Base-by-base conservation (phyloP, 2,329 filamentous ascomycete genomes). In the Plectosphaerella plurivora region DNA sequence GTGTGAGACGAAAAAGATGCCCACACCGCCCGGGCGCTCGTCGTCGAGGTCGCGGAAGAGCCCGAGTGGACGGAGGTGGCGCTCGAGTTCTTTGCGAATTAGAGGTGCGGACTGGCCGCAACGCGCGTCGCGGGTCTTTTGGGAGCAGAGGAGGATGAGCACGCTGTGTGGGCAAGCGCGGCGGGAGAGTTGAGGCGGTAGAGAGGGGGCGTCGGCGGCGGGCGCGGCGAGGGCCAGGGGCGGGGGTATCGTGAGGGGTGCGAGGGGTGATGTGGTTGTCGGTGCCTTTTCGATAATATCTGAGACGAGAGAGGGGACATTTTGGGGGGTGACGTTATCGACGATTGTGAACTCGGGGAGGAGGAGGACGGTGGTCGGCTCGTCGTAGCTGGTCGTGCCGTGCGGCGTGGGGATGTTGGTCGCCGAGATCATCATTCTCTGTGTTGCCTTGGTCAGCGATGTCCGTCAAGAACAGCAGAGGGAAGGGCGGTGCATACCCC, bases 1-100 rank as follows among this genome's bases (percentile, higher is more conserved):
- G 65, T 99, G 94, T 60, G 86, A 93, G 65, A 97, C 95, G 66
- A 97, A 97, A 73, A 96, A 96, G 58, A 99, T 89, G 1, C 91
- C 93, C 6, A 97, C 93, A 12, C 94, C 94, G 11, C 93, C 93
- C 0, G 92, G 91, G 53, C 94, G 76, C 68, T 91, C 86, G 67
- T 99, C 94, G 65, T 95, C 84, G 46, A 94, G 73, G 65, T 97
- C 93, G 28, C 94, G 85, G 68, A 88, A 92, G 18, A 99, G 73
- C 0, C 91, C 92, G 12, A 96, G 75, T 1, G 89, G 88, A 0
- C 91, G 86, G 36, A 97, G 78, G 66, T 97, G 91, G 1, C 93
- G 82, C 74, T 96, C 91, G 51, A 99, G 83, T 71, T 97, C 94
- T 63, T 86, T 87, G 45, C 86, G 82, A n/a, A 97, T 76, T 3